Evolutionary conservation across 441 rosid genomes (phyloP), one percentile per base, ranked within the genome.

Genomic region (Gossypium davidsonii): DNA sequence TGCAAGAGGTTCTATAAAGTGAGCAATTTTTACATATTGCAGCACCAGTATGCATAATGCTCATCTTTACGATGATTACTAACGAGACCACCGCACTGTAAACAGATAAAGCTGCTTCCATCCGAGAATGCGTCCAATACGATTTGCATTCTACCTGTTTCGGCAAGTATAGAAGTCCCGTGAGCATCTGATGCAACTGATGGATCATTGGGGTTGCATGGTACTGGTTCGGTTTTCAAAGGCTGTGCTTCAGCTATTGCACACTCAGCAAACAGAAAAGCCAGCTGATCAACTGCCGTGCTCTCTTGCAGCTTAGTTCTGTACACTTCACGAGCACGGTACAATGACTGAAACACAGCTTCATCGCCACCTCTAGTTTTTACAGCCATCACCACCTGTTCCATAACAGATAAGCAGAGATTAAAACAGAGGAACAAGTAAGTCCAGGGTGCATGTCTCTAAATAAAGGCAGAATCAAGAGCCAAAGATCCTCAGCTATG

Each of bases 41-140:
- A 77, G 76, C 98, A 93, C 99, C 99, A 95, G 83, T 84, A 85
- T 4, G 96, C 88, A 72, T 85, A 88, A 67, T 93, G 99, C 85
- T 93, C 93, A 20, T 95, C 99, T 84, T 80, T 90, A 17, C 98
- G 89, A 71, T 89, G 83, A 74, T 80, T 85, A 70, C 98, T 88
- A 59, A 95, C 99, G 39, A 95, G 91, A 67, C 99, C 98, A 9
- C 99, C 97, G 8, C 99, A 93, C 20, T 86, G 87, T 65, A 65
- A 65, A 65, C 70, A 93, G 46, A 91, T 86, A 80, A 91, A 95
- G 85, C 95, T 95, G 87, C 98, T 95, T 78, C 97, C 98, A 31
- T 93, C 98, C 0, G 95, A 82, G 81, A 84, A 93, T 23, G 97
- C 97, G 59, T 93, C 99, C 73, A 90, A 79, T 78, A 90, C 89